Base-by-base conservation (phyloP, 805 yeast species). In the Starmerella gropengiesseri region DNA sequence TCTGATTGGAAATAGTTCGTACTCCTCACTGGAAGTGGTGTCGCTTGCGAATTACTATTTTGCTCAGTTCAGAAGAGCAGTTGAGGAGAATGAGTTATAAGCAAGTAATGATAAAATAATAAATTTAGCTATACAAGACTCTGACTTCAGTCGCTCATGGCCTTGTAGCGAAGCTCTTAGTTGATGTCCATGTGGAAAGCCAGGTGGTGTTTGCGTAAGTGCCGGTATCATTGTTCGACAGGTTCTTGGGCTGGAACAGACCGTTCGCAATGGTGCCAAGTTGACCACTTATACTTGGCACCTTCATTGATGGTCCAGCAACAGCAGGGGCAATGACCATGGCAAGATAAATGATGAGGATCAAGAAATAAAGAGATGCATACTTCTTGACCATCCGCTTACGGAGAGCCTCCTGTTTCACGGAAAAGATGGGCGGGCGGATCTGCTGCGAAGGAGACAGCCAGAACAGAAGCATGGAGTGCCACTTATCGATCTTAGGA, bases 391-490 rank as follows among this genome's bases (percentile, higher is more conserved):
- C 94, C 94, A 91, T 89, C 70, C 98, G 80, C 81, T 81, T 85
- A 66, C 98, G 81, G 65, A 87, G 77, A 68, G 84, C 80, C 45
- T 93, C 89, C 70, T 91, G 97, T 69, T 91, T 91, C 68, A 89
- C 71, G 16, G 97, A 85, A 69, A 85, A 87, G 62, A 91, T 86
- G 57, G 98, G 97, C 49, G 96, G 96, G 67, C 97, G 82, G 60
- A 91, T 87, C 69, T 86, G 94, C 68, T 94, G 80, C 50, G 91
- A 72, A 45, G 98, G 98, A 63, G 85, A 83, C 68, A 93, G 80
- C 99, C 99, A 91, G 80, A 91, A 91, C 66, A 91, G 72, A 93
- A 89, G 81, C 64, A 86, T 78, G 35, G 98, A 89, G 67, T 91
- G 99, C 94, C 94, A 86, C 70, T 83, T 83, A 69, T 91, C 98